Conservation (phyloP, 441 rosid genomes). For the Melastoma candidum region DNA sequence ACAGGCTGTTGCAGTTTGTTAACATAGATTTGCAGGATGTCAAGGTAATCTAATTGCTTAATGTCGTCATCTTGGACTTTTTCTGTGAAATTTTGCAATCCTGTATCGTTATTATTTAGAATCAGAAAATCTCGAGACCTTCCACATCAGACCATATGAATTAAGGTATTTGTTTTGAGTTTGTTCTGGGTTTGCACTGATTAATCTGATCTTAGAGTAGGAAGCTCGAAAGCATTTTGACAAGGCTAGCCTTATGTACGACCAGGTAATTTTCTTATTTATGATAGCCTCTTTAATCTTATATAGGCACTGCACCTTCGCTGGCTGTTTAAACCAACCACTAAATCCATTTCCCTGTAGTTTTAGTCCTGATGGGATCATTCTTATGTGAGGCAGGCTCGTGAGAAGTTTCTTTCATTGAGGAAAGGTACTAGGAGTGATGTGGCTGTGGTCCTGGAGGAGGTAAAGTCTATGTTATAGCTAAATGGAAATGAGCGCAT, state of each 20-base stretch:
- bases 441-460: slow-evolving; percentile 70
- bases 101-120: no score
- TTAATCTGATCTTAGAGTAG: slow-evolving; percentile 32
- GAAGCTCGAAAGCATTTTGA: slow-evolving; percentile 98
- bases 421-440: slow-evolving; percentile 90
- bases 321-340: no score
- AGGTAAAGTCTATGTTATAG: slow-evolving; percentile 39
- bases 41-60: slow-evolving; percentile 51
- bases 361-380: neutral
- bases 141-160: no score
- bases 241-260: slow-evolving; percentile 91
- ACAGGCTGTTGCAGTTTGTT: slow-evolving; percentile 89
- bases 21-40: slow-evolving; percentile 85
- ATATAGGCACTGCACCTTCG: no score
- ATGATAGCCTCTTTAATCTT: neutral
- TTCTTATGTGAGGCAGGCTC: slow-evolving; percentile 40
- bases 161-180: neutral
- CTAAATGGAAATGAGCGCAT: slow-evolving; percentile 1
- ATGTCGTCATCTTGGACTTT: neutral
- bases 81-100: no score
- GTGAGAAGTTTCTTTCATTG: slow-evolving; percentile 93
- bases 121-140: no score
- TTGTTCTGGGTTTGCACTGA: slow-evolving; percentile 3
- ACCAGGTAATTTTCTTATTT: slow-evolving; percentile 50
- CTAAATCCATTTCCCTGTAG: neutral